Evolutionary conservation across 1,284 basidiomycete genomes (phyloP), one percentile per base, ranked within the genome.

Genomic region (Takashimella tepidaria): DNA sequence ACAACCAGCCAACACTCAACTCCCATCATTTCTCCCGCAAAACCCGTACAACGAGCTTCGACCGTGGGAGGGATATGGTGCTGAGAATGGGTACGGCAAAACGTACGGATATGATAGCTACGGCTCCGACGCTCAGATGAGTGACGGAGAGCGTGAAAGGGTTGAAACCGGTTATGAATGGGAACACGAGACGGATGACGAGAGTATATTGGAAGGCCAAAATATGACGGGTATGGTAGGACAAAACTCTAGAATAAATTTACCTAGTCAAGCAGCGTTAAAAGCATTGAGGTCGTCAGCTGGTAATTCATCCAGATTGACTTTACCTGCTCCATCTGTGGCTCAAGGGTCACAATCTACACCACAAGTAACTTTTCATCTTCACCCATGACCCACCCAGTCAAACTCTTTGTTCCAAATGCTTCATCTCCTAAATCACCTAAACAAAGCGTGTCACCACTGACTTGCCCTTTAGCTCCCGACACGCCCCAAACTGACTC

Each of bases 401-500:
- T n/a, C n/a, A n/a, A n/a, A n/a, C n/a, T n/a, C n/a, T n/a, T n/a
- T n/a, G n/a, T n/a, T n/a, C n/a, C n/a, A n/a, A n/a, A n/a, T n/a
- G n/a, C n/a, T n/a, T n/a, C n/a, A n/a, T n/a, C n/a, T n/a, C 31
- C 31, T 8, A 37, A 8, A 37, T 37, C 16, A 37, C 31, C 31
- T 16, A 37, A 37, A 8, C 31, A 37, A 16, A 8, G 8, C 31
- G 31, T 8, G 16, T 8, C 31, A 16, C 31, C 31, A 16, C 31
- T 37, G 31, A 37, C n/a, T n/a, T 37, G 31, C 16, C 16, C 16
- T 37, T 8, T 16, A 37, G 31, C 31, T 37, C 31, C 31, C 31
- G 31, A 37, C 42, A 8, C 22, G 42, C 22, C 62, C 60, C 23
- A 47, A 26, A 3, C 49, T 66, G 8, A 25, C 45, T 21, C 66